A percentile compares a stretch with the other conserved stretches of the same genome.
Evolutionary conservation across 768 basidiomycete species (phyloP).

Genomic region (Trametes villosa): DNA sequence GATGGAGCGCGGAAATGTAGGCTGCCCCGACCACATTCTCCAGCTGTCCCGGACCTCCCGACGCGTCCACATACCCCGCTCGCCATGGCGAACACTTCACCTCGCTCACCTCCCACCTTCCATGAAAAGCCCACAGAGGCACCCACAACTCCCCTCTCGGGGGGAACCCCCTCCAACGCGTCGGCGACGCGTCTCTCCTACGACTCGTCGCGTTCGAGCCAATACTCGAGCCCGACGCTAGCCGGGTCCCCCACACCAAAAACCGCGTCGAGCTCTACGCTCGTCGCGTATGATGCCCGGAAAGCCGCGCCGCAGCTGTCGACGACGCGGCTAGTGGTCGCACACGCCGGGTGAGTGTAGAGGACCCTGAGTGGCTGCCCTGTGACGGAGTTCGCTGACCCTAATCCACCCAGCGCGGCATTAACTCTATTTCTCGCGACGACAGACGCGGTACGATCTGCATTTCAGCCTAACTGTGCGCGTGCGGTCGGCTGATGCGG

Average conservation of each 20-base stretch:
- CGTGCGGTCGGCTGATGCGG: conserved; percentile 20
- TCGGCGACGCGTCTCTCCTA: conserved; percentile 11
- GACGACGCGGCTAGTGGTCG: conserved; percentile 57
- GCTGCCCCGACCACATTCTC: conserved; percentile 9
- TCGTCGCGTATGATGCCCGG: conserved; percentile 25
- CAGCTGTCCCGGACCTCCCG: conserved; percentile 1
- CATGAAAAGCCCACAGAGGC: conserved; percentile 13
- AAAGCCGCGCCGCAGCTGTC: conserved; percentile 43
- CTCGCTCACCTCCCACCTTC: conserved; percentile 1
- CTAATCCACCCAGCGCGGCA: conserved; percentile 57
- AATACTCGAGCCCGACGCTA: conserved; percentile 11
- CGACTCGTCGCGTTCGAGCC: conserved; percentile 15
- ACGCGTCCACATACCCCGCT: not conserved
- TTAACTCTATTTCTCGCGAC: conserved; percentile 84
- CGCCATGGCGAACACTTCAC: conserved; percentile 1
- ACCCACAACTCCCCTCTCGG: not conserved
- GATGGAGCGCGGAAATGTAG: conserved; percentile 5
- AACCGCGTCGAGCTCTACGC: conserved; percentile 28
- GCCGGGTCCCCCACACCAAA: conserved; percentile 16
- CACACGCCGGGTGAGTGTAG: conserved; percentile 65
- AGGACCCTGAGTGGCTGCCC: conserved; percentile 15
- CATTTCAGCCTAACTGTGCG: conserved; percentile 30
- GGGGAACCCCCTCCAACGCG: not conserved
- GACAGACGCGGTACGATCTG: conserved; percentile 69
- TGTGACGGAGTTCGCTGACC: conserved; percentile 17